phyloP scores from a whole-genome alignment of 192 early-diverging fungal species.

The Coemansia pectinata region DNA sequence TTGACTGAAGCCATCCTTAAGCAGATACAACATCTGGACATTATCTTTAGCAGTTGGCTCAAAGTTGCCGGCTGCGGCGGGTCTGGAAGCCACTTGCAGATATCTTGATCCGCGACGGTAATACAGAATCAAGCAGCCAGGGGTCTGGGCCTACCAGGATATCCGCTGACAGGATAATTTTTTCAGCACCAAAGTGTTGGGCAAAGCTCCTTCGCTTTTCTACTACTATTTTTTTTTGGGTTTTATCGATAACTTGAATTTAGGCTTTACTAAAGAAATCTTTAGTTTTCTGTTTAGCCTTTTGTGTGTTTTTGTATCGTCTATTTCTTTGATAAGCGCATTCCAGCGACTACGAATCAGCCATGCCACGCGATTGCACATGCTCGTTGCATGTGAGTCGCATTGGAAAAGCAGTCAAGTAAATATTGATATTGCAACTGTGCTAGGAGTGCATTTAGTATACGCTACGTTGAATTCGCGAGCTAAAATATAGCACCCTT shows the following conservation, averaged over 20 bases:
- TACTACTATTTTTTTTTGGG: neutral
- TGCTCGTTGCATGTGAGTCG: slow-evolving; percentile 55
- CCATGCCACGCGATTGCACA: slow-evolving; percentile 52
- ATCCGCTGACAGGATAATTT: neutral
- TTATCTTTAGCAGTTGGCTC: neutral
- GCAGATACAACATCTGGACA: neutral
- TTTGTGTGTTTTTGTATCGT: neutral
- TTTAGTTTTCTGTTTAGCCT: neutral
- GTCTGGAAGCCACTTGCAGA: neutral
- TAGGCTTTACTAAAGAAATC: neutral
- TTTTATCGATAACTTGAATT: neutral
- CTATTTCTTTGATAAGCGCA: neutral
- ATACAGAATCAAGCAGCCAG: neutral
- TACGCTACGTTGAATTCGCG: slow-evolving; percentile 2
- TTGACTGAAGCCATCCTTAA: neutral
- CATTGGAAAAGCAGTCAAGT: slow-evolving; percentile 44
- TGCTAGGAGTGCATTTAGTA: neutral
- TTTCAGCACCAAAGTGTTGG: neutral
- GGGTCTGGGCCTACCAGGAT: neutral
- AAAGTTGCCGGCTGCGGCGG: neutral
- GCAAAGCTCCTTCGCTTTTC: neutral
- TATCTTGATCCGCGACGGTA: neutral
- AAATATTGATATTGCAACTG: slow-evolving; percentile 12
- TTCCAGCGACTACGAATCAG: neutral
- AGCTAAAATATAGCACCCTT: neutral